Conservation (phyloP, 192 early-diverging fungal species). For the Backusella tarrabulga region DNA sequence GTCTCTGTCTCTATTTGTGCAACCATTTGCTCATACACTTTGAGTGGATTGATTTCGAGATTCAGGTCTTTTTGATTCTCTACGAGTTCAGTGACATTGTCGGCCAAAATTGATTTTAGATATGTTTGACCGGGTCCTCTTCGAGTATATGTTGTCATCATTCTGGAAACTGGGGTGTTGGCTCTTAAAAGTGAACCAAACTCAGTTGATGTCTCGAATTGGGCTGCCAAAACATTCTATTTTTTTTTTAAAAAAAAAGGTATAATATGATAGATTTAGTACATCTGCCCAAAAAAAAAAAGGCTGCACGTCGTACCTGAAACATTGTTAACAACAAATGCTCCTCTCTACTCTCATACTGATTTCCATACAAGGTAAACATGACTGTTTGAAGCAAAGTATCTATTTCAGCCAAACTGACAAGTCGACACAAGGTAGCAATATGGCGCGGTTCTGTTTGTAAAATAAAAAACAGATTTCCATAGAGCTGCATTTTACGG, state of each 20-base stretch:
- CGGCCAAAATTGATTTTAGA: conserved; percentile 80
- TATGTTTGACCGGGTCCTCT: conserved; percentile 93
- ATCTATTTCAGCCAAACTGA: conserved; percentile 89
- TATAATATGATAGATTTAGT: background rate
- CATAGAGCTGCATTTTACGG: conserved; percentile 83
- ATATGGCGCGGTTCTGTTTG: conserved; percentile 92
- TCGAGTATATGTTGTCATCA: conserved; percentile 98
- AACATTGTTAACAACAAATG: conserved; percentile 95
- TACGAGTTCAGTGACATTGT: conserved; percentile 79
- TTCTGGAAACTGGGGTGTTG: conserved; percentile 95
- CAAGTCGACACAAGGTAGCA: conserved; percentile 79
- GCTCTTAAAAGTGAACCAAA: conserved; percentile 89
- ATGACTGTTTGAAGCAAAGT: conserved; percentile 93
- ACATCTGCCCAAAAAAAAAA: too few relatives aligned
- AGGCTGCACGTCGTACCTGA: conserved; percentile 54
- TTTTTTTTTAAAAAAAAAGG: too few relatives aligned
- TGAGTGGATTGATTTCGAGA: conserved; percentile 94
- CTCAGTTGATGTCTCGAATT: conserved; percentile 89
- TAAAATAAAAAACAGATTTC: conserved; percentile 92
- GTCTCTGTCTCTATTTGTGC: conserved; percentile 69
- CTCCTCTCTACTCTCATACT: conserved; percentile 96
- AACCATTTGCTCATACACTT: conserved; percentile 85
- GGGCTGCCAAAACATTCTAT: conserved; percentile 77
- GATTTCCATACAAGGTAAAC: conserved; percentile 96
- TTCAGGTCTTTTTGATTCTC: conserved; percentile 80